Evolutionary conservation across 1,284 basidiomycete species (phyloP).

Genomic region (Peniophora sp.): DNA sequence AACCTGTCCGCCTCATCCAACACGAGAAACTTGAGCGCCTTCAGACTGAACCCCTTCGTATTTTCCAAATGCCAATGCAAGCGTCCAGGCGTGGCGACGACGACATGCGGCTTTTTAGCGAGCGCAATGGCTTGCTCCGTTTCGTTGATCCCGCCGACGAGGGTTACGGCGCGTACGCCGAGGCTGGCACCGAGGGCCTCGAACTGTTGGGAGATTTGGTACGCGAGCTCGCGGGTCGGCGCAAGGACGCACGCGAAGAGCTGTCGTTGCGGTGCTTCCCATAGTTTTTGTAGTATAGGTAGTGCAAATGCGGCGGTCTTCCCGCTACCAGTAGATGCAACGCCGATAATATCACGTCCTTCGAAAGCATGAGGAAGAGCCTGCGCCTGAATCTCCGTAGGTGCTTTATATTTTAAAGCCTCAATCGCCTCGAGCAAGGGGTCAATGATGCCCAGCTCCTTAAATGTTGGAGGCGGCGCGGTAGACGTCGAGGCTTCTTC

Average conservation of each 20-base stretch:
- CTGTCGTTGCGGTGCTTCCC: constrained; percentile 88
- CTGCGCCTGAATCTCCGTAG: constrained; percentile 89
- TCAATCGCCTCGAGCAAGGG: constrained; percentile 85
- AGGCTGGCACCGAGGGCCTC: constrained; percentile 90
- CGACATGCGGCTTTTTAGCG: constrained; percentile 89
- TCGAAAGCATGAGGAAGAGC: constrained; percentile 87
- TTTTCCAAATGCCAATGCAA: constrained; percentile 95
- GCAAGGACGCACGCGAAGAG: constrained; percentile 93
- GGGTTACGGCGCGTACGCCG: constrained; percentile 85
- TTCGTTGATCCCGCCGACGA: constrained; percentile 95
- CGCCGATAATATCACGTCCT: constrained; percentile 94
- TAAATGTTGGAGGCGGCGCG: constrained; percentile 40
- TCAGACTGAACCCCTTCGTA: constrained; percentile 94
- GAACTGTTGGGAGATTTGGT: constrained; percentile 96
- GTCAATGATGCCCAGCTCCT: constrained; percentile 80
- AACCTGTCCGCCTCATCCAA: constrained; percentile 97
- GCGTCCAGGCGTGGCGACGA: constrained; percentile 97
- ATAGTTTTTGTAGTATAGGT: constrained; percentile 93
- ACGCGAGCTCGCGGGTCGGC: constrained; percentile 96
- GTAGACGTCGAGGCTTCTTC: constrained; percentile 58
- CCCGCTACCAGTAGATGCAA: constrained; percentile 95
- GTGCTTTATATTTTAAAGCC: constrained; percentile 78
- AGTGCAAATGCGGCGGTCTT: constrained; percentile 98
- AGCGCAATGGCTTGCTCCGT: constrained; percentile 91
- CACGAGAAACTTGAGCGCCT: constrained; percentile 86